Base-by-base conservation (phyloP, 768 basidiomycete species). In the Podaxis carcinomalis region DNA sequence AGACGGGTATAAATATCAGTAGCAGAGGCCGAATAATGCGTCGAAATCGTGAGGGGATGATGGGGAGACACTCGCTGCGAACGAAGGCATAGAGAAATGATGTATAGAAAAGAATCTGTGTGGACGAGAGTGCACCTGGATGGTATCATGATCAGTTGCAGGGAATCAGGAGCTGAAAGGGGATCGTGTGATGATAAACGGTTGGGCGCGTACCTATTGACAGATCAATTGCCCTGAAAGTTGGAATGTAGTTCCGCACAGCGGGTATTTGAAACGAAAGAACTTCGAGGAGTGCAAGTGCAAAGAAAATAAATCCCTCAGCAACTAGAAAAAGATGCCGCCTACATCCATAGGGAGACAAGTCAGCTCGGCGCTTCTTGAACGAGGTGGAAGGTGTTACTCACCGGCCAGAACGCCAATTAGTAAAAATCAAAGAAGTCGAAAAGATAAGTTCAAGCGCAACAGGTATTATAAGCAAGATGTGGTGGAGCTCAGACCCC, bases 81-180 rank as follows among this genome's bases (percentile, higher is more conserved):
- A 83, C 78, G 62, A 90, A 80, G 57, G 84, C 72, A 73, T 81
- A 86, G 55, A 91, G 76, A 72, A 85, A 89, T 57, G 80, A 57
- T 19, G 77, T 83, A 73, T 87, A 90, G 49, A 84, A 73, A 42
- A 90, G 73, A 50, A 92, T 74, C 10, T 90, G 88, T 23, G 87
- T 67, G 66, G 84, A 87, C 2, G 91, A 90, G 46, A 79, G 68
- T 46, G 80, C 77, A 44, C 75, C 89, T 82, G 59, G 74, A 69
- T 28, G 25, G 25, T 19, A 61, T 59, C 25, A 62, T 42, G n/a
- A 10, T 63, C 6, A 53, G 36, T 36, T 11, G 14, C 36, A 23
- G 47, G 13, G 13, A 10, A 4, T 21, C 10, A 49, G 32, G 32
- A 44, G n/a, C 5, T 44, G 6, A 19, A 19, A 19, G 42, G 42